A percentile compares a stretch with the other conserved stretches of the same genome.
phyloP scores from a whole-genome alignment of 768 basidiomycete genomes.

The Boletus pseudopeckii region DNA sequence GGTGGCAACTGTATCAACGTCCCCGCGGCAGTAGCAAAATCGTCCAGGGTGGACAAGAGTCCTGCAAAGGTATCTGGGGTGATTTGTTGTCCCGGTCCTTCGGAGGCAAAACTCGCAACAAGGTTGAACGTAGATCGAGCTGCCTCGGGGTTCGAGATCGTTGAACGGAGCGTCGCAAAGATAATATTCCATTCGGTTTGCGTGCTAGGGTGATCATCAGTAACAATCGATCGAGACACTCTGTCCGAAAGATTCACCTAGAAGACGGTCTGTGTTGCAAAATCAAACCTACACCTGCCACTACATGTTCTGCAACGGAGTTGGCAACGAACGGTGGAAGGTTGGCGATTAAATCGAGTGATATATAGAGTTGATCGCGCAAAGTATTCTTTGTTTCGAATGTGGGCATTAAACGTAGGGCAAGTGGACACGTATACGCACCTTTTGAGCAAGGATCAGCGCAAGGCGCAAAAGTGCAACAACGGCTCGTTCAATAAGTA shows the following conservation, averaged over 20 bases:
- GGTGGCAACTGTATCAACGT: constrained; percentile 58
- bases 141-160: constrained; percentile 83
- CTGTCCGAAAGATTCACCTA: constrained; percentile 33
- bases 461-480: constrained; percentile 86
- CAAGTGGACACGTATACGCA: constrained; percentile 32
- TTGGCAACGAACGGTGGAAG: constrained; percentile 73
- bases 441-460: constrained; percentile 75
- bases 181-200: constrained; percentile 96
- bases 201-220: constrained; percentile 46
- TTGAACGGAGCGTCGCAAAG: constrained; percentile 82
- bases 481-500: constrained; percentile 92
- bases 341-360: constrained; percentile 84
- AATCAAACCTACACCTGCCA: constrained; percentile 75
- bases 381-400: constrained; percentile 56
- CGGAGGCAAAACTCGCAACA: constrained; percentile 59
- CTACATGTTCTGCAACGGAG: constrained; percentile 89
- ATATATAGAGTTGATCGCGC: constrained; percentile 92
- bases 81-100: constrained; percentile 58
- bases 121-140: constrained; percentile 82
- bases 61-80: constrained; percentile 78
- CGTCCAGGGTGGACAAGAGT: constrained; percentile 77
- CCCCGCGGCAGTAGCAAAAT: constrained; percentile 80
- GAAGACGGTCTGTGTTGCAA: constrained; percentile 75
- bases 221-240: neutral
- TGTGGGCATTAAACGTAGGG: neutral